Evolutionary conservation across 768 basidiomycete species (phyloP), one percentile per base, ranked within the genome.

Genomic region (Russula compacta): DNA sequence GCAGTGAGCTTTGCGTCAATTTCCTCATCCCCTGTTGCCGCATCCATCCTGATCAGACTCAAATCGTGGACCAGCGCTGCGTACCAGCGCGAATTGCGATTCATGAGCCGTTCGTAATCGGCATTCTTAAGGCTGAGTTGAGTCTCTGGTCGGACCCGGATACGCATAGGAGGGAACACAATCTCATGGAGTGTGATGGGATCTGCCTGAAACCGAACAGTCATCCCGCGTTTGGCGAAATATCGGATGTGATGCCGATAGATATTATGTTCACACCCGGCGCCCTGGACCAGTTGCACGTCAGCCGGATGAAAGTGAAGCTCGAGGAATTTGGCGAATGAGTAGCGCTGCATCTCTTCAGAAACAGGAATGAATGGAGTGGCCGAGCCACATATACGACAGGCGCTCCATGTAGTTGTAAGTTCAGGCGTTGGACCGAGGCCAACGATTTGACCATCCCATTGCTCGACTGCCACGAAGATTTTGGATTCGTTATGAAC

Each of bases 281-380:
- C 91, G 9, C 89, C 92, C 67, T 85, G 87, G n/a, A 92, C 84
- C 51, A 92, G 77, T 67, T 84, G 80, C 68, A 94, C 85, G 64
- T 91, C 84, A 38, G 92, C 83, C 35, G 93, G 94, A 73, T 98
- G 97, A 73, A 98, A 98, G 69, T 93, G 89, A 32, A 95, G 83
- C 70, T 99, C 95, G 33, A 99, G 81, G 72, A 95, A 98, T 68
- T 97, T 95, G 39, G 89, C 92, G 71, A 98, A 95, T 5, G 95
- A 98, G 70, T 95, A 93, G 58, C 87, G 78, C 68, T 92, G 89
- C 80, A 95, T 93, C 71, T 95, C 93, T 67, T 91, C 87, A 2
- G 92, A 92, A 42, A 92, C 84, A 6, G 86, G 87, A 66, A 94
- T 89, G 73, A 94, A 90, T 2, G 92, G 90, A 3, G 91, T 94